A percentile compares a stretch with the other conserved stretches of the same genome.
Conservation (phyloP, 2,329 filamentous ascomycete species). For the Ceratocystis eucalypticola region DNA sequence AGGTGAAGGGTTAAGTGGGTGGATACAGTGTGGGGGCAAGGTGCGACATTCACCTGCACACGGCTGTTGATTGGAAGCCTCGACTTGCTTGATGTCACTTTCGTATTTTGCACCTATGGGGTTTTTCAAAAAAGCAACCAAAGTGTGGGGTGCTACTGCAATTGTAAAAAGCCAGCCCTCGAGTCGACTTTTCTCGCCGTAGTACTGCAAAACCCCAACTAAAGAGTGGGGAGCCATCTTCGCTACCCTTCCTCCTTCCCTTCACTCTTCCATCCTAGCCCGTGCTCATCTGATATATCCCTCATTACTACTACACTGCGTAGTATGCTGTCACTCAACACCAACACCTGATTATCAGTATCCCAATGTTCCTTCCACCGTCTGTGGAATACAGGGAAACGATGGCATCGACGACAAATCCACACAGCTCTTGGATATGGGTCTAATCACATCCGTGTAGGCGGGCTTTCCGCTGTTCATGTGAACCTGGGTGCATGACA, state of each 20-base stretch:
- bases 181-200: too few relatives aligned
- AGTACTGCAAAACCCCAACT: neutral
- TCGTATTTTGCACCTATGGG: neutral
- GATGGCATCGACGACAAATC: neutral
- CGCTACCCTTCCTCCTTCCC: neutral
- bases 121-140: neutral
- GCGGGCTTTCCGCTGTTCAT: neutral
- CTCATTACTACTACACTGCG: neutral
- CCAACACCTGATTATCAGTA: neutral
- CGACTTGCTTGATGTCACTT: neutral
- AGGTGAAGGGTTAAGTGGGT: neutral
- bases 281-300: neutral
- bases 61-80: neutral
- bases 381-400: neutral
- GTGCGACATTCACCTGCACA: neutral
- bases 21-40: neutral
- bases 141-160: neutral
- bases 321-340: neutral
- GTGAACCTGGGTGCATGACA: neutral
- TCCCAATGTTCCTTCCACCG: neutral
- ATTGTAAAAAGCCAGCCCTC: too few relatives aligned
- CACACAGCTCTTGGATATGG: neutral
- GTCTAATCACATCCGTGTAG: neutral
- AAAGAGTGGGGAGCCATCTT: neutral
- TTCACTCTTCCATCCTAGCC: neutral